Base-by-base conservation (phyloP, 495 filamentous ascomycete genomes). In the Penicillium silybi region DNA sequence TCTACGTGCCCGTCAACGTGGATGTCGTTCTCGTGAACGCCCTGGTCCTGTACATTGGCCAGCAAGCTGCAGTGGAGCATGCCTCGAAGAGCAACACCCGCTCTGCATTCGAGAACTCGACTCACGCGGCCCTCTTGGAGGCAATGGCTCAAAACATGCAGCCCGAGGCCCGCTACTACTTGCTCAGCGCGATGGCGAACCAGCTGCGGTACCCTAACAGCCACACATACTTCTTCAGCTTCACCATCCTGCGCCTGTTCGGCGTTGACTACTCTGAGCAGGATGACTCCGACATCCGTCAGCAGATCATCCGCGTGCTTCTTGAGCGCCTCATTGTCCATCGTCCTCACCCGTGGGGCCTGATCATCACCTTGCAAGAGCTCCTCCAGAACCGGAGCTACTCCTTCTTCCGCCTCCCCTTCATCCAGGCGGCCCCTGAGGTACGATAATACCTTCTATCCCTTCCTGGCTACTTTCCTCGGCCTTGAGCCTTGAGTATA, bases 261-360 rank as follows among this genome's bases (percentile, higher is more conserved):
- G 87, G 88, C 13, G 79, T 82, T 51, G 85, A 92, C 58, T 72
- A 85, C 44, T 78, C 81, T 41, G 90, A 95, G 63, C 81, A 85
- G 27, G 85, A 91, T 60, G 86, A 89, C 62, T 80, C 79, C 2
- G 89, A 93, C 48, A 84, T 96, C 44, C 86, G 90, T 25, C 85
- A 97, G 69, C 88, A 95, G 66, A 89, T 97, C 54, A 88, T 89
- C 39, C 83, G 91, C 20, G 83, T 97, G 39, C 71, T 97, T 39
- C 68, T 97, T 5, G 93, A 99, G 74, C 80, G 93, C 35, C 70
- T 96, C 43, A 83, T 92, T 44, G 89, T 91, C 16, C 89, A 88
- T 66, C 89, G 92, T 65, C 93, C 93, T 26, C 95, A 97, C 66
- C 92, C 93, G 13, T 99, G 93, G 93, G 93, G 93, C 15, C 69